A percentile compares a stretch with the other conserved stretches of the same genome.
Evolutionary conservation across 208 protist genomes (phyloP).

Genomic region (Wallacemonas sp.): DNA sequence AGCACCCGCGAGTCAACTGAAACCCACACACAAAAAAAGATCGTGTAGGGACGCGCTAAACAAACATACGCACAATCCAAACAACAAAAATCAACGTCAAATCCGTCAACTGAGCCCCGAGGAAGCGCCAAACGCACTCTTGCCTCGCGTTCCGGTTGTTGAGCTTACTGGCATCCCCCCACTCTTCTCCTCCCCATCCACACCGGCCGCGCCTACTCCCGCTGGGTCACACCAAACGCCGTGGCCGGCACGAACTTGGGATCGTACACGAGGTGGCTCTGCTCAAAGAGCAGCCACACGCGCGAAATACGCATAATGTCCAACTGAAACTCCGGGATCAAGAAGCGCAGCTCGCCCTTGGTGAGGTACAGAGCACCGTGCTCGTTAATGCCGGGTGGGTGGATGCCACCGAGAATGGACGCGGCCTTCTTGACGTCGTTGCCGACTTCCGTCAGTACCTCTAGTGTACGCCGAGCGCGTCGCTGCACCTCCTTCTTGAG

Average conservation of each 20-base stretch:
- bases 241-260: conserved; percentile 78
- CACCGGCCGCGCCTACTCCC: conserved; percentile 28
- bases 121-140: no score
- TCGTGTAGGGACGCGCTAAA: not conserved
- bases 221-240: conserved; percentile 74
- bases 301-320: conserved; percentile 87
- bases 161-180: not conserved
- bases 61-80: not conserved
- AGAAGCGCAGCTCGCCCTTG: conserved; percentile 90
- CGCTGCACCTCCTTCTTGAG: conserved; percentile 75
- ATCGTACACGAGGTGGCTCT: conserved; percentile 87
- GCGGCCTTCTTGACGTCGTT: conserved; percentile 73
- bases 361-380: conserved; percentile 87
- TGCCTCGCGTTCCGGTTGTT: not conserved
- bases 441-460: conserved; percentile 55
- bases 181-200: conserved; percentile 16
- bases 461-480: conserved; percentile 33
- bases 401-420: conserved; percentile 70
- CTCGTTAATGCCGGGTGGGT: conserved; percentile 73
- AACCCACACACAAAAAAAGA: not conserved
- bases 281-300: conserved; percentile 89
- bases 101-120: no score
- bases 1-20: not conserved
- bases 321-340: conserved; percentile 51
- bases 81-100: not conserved